Evolutionary conservation across 169 alveolate genomes (phyloP).

Genomic region (Cryptosporidium meleagridis): DNA sequence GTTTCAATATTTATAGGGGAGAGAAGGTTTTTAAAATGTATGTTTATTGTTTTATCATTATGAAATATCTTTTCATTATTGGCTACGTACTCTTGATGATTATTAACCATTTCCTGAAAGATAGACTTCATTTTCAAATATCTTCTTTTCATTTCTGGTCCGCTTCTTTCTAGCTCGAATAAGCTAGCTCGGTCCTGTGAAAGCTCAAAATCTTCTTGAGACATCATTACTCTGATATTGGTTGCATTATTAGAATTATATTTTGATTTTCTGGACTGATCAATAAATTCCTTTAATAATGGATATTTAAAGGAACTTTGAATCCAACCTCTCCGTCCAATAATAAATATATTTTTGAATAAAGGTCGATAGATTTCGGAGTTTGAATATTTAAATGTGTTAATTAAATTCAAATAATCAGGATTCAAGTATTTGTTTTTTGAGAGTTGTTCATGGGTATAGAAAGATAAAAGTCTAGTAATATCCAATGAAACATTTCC

Average conservation of each 20-base stretch:
- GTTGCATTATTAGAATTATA: neutral
- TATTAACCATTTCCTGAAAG: constrained; percentile 62
- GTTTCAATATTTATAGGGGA: constrained; percentile 38
- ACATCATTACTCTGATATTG: constrained; percentile 58
- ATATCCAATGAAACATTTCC: constrained; percentile 74
- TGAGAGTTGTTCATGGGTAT: constrained; percentile 34
- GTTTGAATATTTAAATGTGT: neutral
- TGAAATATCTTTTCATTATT: neutral
- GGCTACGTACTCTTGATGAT: constrained; percentile 26
- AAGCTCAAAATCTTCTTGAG: constrained; percentile 44
- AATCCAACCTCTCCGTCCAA: constrained; percentile 71
- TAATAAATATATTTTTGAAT: constrained; percentile 50
- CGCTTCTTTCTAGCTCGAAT: constrained; percentile 9
- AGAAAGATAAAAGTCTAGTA: constrained; percentile 35
- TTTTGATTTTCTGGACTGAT: constrained; percentile 29
- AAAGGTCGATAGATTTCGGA: constrained; percentile 1
- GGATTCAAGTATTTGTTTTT: constrained; percentile 41
- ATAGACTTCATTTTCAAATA: constrained; percentile 13
- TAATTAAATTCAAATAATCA: constrained; percentile 18
- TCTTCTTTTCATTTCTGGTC: neutral
- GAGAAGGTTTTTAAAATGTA: constrained; percentile 12
- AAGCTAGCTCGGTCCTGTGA: constrained; percentile 6
- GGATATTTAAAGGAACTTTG: constrained; percentile 49
- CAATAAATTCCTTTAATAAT: constrained; percentile 33
- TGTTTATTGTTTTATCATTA: constrained; percentile 13